phyloP scores from a whole-genome alignment of 768 basidiomycete species.

The Rhodotorula diobovata region DNA sequence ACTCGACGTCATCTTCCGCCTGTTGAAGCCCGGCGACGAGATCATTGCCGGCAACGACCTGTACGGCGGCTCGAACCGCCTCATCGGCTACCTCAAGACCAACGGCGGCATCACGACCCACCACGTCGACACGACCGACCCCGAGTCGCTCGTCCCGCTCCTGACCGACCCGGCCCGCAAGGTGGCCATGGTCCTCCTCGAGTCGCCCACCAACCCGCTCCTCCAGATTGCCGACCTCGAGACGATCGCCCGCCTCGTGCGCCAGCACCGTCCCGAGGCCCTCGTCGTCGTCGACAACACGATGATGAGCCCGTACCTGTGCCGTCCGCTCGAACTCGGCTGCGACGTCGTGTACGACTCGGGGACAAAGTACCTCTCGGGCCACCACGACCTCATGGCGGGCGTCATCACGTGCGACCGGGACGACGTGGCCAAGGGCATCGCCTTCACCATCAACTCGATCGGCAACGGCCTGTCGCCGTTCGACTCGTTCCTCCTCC shows the following conservation, averaged over 20 bases:
- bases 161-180: conserved; percentile 53
- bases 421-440: conserved; percentile 83
- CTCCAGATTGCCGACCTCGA: conserved; percentile 90
- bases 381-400: conserved; percentile 99
- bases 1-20: conserved; percentile 84
- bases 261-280: conserved; percentile 72
- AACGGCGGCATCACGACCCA: conserved; percentile 84
- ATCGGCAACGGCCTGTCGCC: conserved; percentile 91
- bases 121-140: conserved; percentile 87
- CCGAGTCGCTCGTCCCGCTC: conserved; percentile 59
- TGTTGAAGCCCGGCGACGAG: conserved; percentile 92
- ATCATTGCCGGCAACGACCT: conserved; percentile 87
- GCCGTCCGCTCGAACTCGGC: conserved; percentile 89
- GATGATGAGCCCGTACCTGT: conserved; percentile 99
- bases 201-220: conserved; percentile 94
- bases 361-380: conserved; percentile 93
- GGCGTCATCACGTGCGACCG: conserved; percentile 88
- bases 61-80: conserved; percentile 95
- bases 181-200: conserved; percentile 78
- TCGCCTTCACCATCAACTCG: conserved; percentile 86
- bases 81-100: conserved; percentile 78
- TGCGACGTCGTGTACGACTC: conserved; percentile 98
- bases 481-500: conserved; percentile 91
- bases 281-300: conserved; percentile 92
- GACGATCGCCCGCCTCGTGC: conserved; percentile 74